Evolutionary conservation across 2,329 filamentous ascomycete species (phyloP).

Genomic region (Hypoxylon sp.): DNA sequence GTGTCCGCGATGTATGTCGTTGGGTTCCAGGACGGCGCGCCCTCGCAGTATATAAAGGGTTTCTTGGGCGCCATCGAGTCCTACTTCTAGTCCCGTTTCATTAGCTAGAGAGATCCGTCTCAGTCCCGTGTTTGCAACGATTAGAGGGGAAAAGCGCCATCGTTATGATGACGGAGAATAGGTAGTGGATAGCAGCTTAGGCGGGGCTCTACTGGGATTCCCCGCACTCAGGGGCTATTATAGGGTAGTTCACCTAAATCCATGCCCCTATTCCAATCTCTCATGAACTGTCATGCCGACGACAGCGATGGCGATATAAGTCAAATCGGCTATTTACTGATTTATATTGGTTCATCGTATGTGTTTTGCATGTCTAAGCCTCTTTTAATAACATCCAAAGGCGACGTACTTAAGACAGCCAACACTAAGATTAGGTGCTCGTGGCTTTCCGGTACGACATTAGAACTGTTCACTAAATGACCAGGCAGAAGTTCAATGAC

Average conservation of each 20-base stretch:
- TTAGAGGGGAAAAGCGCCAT: not conserved
- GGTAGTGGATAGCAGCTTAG: not conserved
- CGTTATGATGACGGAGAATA: not conserved
- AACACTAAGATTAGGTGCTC: conserved; percentile 9
- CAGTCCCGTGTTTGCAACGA: not conserved
- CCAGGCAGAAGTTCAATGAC: not conserved
- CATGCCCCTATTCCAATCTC: not conserved
- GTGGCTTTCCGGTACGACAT: not conserved
- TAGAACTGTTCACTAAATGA: not conserved
- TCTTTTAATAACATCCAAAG: too few species aligned
- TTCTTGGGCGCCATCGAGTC: conserved; percentile 41
- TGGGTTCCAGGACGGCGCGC: conserved; percentile 62
- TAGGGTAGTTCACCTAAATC: conserved; percentile 28
- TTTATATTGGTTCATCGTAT: too few species aligned
- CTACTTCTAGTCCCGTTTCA: not conserved
- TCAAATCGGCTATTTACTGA: too few species aligned
- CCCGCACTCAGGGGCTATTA: conserved; percentile 38
- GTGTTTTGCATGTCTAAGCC: too few species aligned
- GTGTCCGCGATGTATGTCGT: conserved; percentile 58
- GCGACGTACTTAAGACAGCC: too few species aligned
- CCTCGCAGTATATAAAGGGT: conserved; percentile 60
- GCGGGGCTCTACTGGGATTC: conserved; percentile 11
- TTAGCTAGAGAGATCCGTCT: too few species aligned
- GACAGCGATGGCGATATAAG: conserved; percentile 14
- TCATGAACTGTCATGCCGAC: not conserved